Evolutionary conservation across 2,329 filamentous ascomycete species (phyloP).

Genomic region (Verticillium dahliae): DNA sequence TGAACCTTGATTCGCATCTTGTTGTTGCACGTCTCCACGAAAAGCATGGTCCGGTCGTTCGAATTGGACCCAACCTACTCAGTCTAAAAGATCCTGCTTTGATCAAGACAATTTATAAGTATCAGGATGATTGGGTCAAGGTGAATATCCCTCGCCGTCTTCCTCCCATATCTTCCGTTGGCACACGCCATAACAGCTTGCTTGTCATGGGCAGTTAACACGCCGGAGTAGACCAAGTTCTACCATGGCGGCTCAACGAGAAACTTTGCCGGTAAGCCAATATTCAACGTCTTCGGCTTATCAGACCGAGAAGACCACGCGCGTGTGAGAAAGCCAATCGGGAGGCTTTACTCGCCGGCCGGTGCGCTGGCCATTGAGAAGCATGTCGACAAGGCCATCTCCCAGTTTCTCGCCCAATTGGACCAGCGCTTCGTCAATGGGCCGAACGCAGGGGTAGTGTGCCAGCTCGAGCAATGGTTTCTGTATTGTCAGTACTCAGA

Average conservation of each 20-base stretch:
- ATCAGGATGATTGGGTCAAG: not conserved
- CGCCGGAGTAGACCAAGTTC: conserved; percentile 25
- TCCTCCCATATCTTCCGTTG: too few relatives aligned
- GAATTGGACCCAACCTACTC: conserved; percentile 22
- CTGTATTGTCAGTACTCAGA: not conserved
- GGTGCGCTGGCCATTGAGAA: conserved; percentile 20
- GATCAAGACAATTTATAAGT: not conserved
- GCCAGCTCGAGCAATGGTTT: conserved; percentile 42
- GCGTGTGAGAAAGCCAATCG: conserved; percentile 27
- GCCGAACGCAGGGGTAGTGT: not conserved
- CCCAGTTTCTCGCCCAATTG: conserved; percentile 35
- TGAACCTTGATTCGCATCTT: not conserved
- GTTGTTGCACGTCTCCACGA: conserved; percentile 20
- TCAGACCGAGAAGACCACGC: conserved; percentile 24
- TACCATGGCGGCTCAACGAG: conserved; percentile 25
- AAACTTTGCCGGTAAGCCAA: conserved; percentile 23
- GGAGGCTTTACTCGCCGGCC: conserved; percentile 24
- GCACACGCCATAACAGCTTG: too few relatives aligned
- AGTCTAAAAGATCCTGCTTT: conserved; percentile 3
- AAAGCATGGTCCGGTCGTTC: conserved; percentile 25
- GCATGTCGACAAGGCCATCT: conserved; percentile 43
- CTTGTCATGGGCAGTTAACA: not conserved
- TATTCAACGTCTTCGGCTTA: conserved; percentile 30
- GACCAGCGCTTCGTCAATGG: conserved; percentile 16
- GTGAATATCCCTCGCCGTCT: not conserved